These are phyloP conservation scores for Neurospora sp. DNA, from an alignment of 495 filamentous ascomycete species.

Conservation along the genomic window DNA sequence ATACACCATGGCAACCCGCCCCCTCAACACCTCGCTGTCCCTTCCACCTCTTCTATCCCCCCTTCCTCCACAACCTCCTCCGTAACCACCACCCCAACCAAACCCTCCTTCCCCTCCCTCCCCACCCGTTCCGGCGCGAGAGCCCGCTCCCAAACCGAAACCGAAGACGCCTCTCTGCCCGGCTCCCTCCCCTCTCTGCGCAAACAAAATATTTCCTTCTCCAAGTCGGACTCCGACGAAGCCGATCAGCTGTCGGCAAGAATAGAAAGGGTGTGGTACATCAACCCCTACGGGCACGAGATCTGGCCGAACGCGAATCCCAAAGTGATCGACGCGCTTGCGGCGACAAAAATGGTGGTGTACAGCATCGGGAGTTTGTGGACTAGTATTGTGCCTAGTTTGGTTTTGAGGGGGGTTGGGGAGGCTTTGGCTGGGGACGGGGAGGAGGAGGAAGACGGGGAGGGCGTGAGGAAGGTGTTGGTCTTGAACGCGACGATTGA, in stretches of 20 bases:
- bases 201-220: conserved; percentile 68
- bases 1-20: no score
- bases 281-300: conserved; percentile 90
- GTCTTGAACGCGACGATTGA: conserved; percentile 78
- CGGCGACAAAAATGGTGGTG: conserved; percentile 54
- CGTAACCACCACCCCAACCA: not conserved
- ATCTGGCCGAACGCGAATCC: conserved; percentile 75
- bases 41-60: no score
- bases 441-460: conserved; percentile 34
- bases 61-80: not conserved
- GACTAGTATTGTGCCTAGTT: conserved; percentile 64
- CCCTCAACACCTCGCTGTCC: no score
- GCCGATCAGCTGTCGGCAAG: conserved; percentile 59
- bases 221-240: conserved; percentile 41
- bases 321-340: conserved; percentile 58
- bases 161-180: conserved; percentile 80
- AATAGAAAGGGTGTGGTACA: conserved; percentile 87
- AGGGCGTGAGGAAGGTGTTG: conserved; percentile 50
- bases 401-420: conserved; percentile 60
- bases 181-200: conserved; percentile 72
- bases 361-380: conserved; percentile 90
- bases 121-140: conserved; percentile 22
- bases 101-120: not conserved
- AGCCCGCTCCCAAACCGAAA: conserved; percentile 35
- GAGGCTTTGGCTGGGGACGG: conserved; percentile 29